Percentiles rank a stretch among this genome's conserved stretches.
Conservation (phyloP, 495 filamentous ascomycete genomes). For the Trichoderma erinaceum region DNA sequence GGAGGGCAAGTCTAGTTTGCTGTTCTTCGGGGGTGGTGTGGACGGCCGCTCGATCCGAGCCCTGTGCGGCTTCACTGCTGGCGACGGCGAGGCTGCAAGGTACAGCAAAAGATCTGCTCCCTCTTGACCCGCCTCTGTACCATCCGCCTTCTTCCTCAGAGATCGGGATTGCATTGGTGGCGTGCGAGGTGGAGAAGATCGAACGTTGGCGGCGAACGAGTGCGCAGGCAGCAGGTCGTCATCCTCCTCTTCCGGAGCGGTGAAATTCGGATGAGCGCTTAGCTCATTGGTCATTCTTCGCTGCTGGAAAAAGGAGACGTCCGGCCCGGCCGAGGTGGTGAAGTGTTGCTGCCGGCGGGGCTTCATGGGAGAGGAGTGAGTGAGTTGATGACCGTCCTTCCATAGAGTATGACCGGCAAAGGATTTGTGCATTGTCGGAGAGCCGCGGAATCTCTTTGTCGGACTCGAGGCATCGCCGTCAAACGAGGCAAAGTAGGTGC, state of each 20-base stretch:
- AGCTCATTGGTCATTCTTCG: constrained; percentile 58
- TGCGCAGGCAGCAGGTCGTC: constrained; percentile 70
- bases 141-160: constrained; percentile 31
- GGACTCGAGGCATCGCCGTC: constrained; percentile 42
- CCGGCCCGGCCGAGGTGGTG: constrained; percentile 52
- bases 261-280: constrained; percentile 52
- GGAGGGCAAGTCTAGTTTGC: constrained; percentile 61
- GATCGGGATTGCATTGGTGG: constrained; percentile 60
- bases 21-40: constrained; percentile 74
- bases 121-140: constrained; percentile 59
- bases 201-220: constrained; percentile 54
- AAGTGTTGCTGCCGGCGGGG: constrained; percentile 58
- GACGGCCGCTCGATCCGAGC: constrained; percentile 64
- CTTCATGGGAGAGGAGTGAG: constrained; percentile 77
- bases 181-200: constrained; percentile 74
- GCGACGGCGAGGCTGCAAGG: constrained; percentile 86
- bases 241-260: constrained; percentile 67
- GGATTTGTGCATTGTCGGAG: constrained; percentile 54
- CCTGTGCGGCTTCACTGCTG: constrained; percentile 47
- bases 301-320: constrained; percentile 62
- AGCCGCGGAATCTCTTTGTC: constrained; percentile 63
- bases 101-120: constrained; percentile 89
- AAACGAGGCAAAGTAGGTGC: constrained; percentile 48
- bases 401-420: constrained; percentile 56
- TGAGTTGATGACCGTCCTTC: constrained; percentile 63